These are phyloP conservation scores for Leccinellum rugosiceps DNA, from an alignment of 768 basidiomycete genomes.

Conservation along the genomic window DNA sequence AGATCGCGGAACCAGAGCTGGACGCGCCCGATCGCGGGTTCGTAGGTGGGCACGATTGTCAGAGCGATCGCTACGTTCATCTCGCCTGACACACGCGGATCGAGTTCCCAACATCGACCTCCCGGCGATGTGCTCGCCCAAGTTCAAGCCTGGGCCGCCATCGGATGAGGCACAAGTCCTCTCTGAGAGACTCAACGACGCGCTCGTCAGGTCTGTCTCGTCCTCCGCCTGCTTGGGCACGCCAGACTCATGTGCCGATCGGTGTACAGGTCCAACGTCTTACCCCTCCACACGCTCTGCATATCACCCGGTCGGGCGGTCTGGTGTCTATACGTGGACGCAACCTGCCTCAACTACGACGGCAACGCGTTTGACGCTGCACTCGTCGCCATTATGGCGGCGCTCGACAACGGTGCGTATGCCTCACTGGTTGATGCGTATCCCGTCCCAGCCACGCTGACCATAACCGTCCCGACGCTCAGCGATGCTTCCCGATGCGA, in stretches of 20 bases:
- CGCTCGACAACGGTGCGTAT: conserved; percentile 76
- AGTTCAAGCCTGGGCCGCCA: conserved; percentile 94
- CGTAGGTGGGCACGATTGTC: conserved; percentile 50
- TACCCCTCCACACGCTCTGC: conserved; percentile 68
- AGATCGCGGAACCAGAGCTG: conserved; percentile 87
- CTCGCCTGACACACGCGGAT: not conserved
- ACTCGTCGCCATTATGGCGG: conserved; percentile 82
- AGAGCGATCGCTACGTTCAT: not conserved
- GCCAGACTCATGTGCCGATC: not conserved
- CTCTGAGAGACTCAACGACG: conserved; percentile 77
- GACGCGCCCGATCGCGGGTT: conserved; percentile 75
- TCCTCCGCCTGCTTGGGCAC: not conserved
- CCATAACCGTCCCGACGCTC: not conserved
- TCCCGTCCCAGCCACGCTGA: not conserved
- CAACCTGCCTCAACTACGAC: conserved; percentile 95
- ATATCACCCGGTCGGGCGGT: conserved; percentile 79
- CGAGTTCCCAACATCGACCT: conserved; percentile 94
- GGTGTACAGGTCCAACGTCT: conserved; percentile 52
- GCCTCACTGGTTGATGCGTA: not conserved
- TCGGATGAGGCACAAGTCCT: conserved; percentile 91
- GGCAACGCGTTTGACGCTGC: conserved; percentile 94
- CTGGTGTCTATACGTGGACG: conserved; percentile 95
- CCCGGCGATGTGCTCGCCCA: conserved; percentile 87
- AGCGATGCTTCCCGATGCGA: conserved; percentile 74
- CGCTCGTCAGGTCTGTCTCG: conserved; percentile 60